Evolutionary conservation across 2,329 filamentous ascomycete genomes (phyloP).

Genomic region (Madurella fahalii): DNA sequence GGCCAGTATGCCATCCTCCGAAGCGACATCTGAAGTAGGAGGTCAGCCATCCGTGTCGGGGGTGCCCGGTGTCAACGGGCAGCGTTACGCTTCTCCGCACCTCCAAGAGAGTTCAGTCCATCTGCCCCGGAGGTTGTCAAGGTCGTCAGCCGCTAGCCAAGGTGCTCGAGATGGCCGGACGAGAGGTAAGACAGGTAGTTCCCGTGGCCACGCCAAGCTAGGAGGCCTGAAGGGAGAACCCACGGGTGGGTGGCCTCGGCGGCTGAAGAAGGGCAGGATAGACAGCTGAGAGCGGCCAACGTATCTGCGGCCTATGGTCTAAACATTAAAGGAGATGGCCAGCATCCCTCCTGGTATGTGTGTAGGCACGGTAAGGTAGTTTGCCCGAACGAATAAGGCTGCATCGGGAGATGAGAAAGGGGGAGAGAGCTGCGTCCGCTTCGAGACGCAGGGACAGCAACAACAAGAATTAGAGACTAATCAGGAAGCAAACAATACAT

Average conservation of each 20-base stretch:
- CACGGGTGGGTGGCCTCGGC: slow-evolving; percentile 14
- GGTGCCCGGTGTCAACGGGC: background rate
- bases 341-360: slow-evolving; percentile 24
- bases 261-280: slow-evolving; percentile 10
- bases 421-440: slow-evolving; percentile 15
- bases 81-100: slow-evolving; percentile 1
- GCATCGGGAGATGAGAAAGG: slow-evolving; percentile 15
- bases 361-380: background rate
- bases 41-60: slow-evolving; percentile 10
- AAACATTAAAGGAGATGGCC: slow-evolving; percentile 29
- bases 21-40: slow-evolving; percentile 36
- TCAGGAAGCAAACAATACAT: slow-evolving; percentile 6
- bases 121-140: slow-evolving; percentile 7
- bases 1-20: slow-evolving; percentile 42
- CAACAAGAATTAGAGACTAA: background rate
- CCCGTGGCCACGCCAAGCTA: background rate
- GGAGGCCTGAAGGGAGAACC: slow-evolving; percentile 11
- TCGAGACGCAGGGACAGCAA: background rate
- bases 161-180: background rate
- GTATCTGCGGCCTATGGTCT: slow-evolving; percentile 14
- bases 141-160: background rate
- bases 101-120: slow-evolving; percentile 17
- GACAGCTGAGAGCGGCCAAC: slow-evolving; percentile 4
- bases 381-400: slow-evolving; percentile 7
- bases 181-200: background rate